phyloP scores from a whole-genome alignment of 2,329 filamentous ascomycete species.

The Hyphodiscus sp. region DNA sequence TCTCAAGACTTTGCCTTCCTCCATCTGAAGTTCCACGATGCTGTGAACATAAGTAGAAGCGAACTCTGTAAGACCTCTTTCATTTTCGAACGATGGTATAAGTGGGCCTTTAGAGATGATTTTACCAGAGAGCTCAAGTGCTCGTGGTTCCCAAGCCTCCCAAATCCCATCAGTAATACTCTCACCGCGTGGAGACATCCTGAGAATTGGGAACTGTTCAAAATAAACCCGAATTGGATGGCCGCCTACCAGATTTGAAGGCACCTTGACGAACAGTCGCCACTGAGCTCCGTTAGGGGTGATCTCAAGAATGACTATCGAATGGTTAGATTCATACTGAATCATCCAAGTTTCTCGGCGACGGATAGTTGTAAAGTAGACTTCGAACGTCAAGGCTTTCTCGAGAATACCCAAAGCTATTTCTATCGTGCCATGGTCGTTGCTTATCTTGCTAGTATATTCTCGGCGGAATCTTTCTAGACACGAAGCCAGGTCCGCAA shows the following conservation, averaged over 20 bases:
- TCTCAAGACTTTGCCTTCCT: conserved; percentile 25
- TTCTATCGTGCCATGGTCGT: neutral
- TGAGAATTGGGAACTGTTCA: conserved; percentile 40
- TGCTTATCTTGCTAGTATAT: neutral
- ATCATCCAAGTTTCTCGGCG: conserved; percentile 36
- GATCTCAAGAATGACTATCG: conserved; percentile 35
- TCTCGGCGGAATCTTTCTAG: neutral
- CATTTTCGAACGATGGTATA: conserved; percentile 15
- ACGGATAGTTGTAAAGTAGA: conserved; percentile 30
- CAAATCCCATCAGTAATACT: conserved; percentile 36
- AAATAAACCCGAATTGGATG: conserved; percentile 33
- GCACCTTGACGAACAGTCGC: conserved; percentile 38
- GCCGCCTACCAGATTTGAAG: conserved; percentile 17
- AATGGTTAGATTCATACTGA: conserved; percentile 33
- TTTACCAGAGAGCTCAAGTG: conserved; percentile 29
- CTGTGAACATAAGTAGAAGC: conserved; percentile 32
- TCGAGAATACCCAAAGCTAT: conserved; percentile 16
- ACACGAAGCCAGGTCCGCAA: conserved; percentile 20
- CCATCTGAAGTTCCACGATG: conserved; percentile 31
- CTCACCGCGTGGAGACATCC: conserved; percentile 33
- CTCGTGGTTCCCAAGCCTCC: conserved; percentile 37
- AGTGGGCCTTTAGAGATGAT: conserved; percentile 31
- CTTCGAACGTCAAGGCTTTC: conserved; percentile 27
- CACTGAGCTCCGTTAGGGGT: conserved; percentile 34
- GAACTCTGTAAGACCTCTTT: conserved; percentile 11